Conservation (phyloP, 1,139 yeast genomes). For the Cylindricascospora bacillispora region DNA sequence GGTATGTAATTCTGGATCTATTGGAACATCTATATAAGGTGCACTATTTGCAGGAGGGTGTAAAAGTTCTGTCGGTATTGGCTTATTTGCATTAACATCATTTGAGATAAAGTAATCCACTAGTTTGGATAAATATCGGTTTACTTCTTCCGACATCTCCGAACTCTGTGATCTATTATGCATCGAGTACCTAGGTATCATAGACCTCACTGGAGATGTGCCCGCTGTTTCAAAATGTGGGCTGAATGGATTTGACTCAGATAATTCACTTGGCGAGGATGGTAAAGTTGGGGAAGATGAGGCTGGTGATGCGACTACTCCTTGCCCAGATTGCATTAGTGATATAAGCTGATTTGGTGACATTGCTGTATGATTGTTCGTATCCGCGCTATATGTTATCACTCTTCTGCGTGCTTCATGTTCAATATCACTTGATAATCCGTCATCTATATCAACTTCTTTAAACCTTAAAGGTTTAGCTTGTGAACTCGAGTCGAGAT, state of each 20-base stretch:
- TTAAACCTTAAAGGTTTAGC: slow-evolving; percentile 13
- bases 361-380: too few relatives aligned
- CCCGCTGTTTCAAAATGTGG: slow-evolving; percentile 19
- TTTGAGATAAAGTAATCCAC: slow-evolving; percentile 58
- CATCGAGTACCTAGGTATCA: slow-evolving; percentile 20
- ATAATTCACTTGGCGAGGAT: slow-evolving; percentile 29
- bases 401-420: slow-evolving; percentile 3
- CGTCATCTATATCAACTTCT: slow-evolving; percentile 29
- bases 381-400: too few relatives aligned
- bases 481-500: neutral
- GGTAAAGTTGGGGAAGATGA: slow-evolving; percentile 25
- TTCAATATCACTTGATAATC: slow-evolving; percentile 30
- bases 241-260: slow-evolving; percentile 21
- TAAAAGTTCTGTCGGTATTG: slow-evolving; percentile 30
- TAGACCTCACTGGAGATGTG: slow-evolving; percentile 21
- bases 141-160: slow-evolving; percentile 26
- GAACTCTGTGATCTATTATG: slow-evolving; percentile 18
- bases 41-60: slow-evolving; percentile 42
- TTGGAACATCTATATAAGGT: slow-evolving; percentile 33
- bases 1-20: slow-evolving; percentile 92
- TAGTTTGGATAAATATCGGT: slow-evolving; percentile 32
- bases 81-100: slow-evolving; percentile 29
- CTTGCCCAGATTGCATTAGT: slow-evolving; percentile 3
- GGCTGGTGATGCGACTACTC: slow-evolving; percentile 13
- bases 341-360: slow-evolving; percentile 4